Base-by-base conservation (phyloP, 1,284 basidiomycete genomes). In the Cutaneotrichosporon arboriforme region DNA sequence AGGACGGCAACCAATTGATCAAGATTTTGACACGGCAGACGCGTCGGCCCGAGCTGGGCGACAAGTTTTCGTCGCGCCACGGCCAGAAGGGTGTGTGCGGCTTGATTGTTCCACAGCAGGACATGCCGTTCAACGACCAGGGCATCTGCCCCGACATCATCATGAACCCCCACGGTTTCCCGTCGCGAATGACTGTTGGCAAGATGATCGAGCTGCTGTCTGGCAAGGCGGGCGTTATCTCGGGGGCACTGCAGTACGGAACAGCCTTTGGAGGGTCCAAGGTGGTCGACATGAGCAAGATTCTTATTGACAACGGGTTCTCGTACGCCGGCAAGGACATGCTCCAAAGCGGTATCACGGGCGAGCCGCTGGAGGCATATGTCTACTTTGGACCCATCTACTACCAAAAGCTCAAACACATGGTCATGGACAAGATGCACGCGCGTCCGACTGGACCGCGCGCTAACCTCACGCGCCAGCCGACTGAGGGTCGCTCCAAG, bases 371-470 rank as follows among this genome's bases (percentile, higher is more conserved):
- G 68, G 93, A 98, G 76, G 88, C 88, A 39, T 98, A 98, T 70
- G 92, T 96, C 33, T 98, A 94, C 78, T 97, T 97, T 72, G 94
- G 94, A 9, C 96, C 96, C 23, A 98, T 97, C 67, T 97, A 96
- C 78, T 97, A 97, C 75, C 94, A 96, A 80, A 75, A 76, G 62
- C 67, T 77, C 43, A 77, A 73, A 79, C 91, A 93, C 77, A 96
- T 94, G 91, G 93, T 97, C 57, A 89, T 96, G 85, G 93, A 97
- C 79, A 98, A 99, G 81, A 98, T 98, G 96, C 96, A 98, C 68
- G 96, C 96, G 60, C 86, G 96, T 59, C 91, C 93, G 45, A 86
- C 90, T 63, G 96, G 96, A 20, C 96, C 96, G 37, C 85, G 93
- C 64, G 96, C 96, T 5, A 94, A 93, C 14, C 78, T 98, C 46